Evolutionary conservation across 768 basidiomycete genomes (phyloP).

Genomic region (Tulasnella sp.): DNA sequence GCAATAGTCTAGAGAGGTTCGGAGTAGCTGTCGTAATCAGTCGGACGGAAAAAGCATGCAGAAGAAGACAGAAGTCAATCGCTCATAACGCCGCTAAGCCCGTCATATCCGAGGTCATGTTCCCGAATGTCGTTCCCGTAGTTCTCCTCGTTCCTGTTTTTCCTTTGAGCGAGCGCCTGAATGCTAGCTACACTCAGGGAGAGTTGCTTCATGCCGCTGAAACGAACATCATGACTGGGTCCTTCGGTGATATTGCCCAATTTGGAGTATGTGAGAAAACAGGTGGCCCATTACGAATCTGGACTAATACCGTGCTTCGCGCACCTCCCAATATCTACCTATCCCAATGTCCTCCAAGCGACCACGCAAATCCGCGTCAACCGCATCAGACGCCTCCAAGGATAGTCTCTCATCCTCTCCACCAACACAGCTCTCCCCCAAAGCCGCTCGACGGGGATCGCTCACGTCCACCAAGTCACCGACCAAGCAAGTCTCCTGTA

Average conservation of each 20-base stretch:
- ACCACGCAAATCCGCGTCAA: background rate
- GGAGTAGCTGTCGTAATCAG: too few species aligned
- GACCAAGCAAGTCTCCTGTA: slow-evolving; percentile 35
- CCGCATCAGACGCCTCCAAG: background rate
- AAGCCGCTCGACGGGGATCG: background rate
- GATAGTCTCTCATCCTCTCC: background rate
- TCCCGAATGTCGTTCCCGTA: too few species aligned
- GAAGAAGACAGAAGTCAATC: too few species aligned
- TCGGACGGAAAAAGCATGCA: too few species aligned
- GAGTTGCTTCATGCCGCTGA: too few species aligned
- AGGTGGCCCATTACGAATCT: background rate
- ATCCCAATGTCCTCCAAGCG: background rate
- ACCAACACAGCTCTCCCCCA: background rate
- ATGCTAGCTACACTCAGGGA: too few species aligned
- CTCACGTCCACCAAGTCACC: background rate
- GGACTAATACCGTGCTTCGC: background rate
- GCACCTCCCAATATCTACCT: background rate
- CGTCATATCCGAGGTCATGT: too few species aligned
- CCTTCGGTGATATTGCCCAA: background rate
- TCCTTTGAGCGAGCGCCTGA: too few species aligned
- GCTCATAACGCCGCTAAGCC: too few species aligned
- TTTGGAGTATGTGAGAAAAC: background rate
- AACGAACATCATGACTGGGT: too few species aligned
- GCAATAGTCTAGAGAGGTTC: too few species aligned
- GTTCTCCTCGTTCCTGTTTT: too few species aligned